Percentiles rank a stretch among this genome's conserved stretches.
These are phyloP conservation scores for Aspergillus arachidicola DNA, from an alignment of 2,329 filamentous ascomycete species.

Conservation along the genomic window DNA sequence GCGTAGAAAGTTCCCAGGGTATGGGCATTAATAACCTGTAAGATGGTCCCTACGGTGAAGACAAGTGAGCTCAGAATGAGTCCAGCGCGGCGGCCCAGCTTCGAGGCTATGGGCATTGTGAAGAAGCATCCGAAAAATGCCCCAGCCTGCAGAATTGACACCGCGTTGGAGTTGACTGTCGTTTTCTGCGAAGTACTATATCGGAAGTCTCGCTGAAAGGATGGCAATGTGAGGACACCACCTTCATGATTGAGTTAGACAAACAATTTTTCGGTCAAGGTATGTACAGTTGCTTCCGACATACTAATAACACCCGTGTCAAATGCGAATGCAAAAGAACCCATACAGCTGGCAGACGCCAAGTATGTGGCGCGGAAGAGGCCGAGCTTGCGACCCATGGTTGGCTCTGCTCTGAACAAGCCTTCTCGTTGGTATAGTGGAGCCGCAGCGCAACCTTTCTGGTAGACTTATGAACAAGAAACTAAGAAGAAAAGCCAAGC, in stretches of 20 bases:
- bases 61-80: slow-evolving; percentile 49
- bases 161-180: slow-evolving; percentile 50
- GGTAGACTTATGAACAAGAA: neutral
- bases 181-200: slow-evolving; percentile 42
- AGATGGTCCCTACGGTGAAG: slow-evolving; percentile 40
- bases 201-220: slow-evolving; percentile 46
- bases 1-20: slow-evolving; percentile 49
- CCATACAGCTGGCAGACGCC: slow-evolving; percentile 40
- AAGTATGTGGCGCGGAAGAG: slow-evolving; percentile 40
- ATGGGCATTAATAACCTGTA: slow-evolving; percentile 52
- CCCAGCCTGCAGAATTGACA: slow-evolving; percentile 53
- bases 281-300: slow-evolving; percentile 3
- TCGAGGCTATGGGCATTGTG: slow-evolving; percentile 50
- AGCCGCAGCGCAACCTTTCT: neutral
- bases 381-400: slow-evolving; percentile 39
- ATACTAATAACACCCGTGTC: slow-evolving; percentile 42
- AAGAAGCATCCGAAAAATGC: slow-evolving; percentile 56
- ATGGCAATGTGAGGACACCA: slow-evolving; percentile 49
- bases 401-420: neutral
- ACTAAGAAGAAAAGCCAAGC: neutral
- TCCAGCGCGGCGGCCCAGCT: slow-evolving; percentile 47
- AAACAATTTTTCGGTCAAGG: neutral
- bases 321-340: slow-evolving; percentile 43
- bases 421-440: neutral
- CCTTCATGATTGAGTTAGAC: slow-evolving; percentile 26